Percentiles rank a stretch among this genome's conserved stretches.
Evolutionary conservation across 768 basidiomycete genomes (phyloP).

Genomic region (Coprinellus aureogranulatus): DNA sequence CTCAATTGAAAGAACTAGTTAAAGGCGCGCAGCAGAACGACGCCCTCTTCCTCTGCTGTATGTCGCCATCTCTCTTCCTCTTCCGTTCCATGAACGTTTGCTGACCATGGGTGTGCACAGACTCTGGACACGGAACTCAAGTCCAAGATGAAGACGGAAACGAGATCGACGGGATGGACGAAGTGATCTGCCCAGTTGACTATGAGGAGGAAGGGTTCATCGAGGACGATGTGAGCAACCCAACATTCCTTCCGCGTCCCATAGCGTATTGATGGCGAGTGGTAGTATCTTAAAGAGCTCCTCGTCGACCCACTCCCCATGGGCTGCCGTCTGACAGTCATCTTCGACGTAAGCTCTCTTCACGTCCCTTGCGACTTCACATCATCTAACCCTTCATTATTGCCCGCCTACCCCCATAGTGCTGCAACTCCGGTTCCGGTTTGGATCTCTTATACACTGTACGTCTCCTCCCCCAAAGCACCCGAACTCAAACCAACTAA

Average conservation of each 20-base stretch:
- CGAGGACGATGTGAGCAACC: constrained; percentile 74
- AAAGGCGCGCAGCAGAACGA: constrained; percentile 2
- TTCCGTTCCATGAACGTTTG: not conserved
- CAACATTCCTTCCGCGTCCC: too few species aligned
- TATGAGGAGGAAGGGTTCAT: constrained; percentile 67
- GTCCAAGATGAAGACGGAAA: not conserved
- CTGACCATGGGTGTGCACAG: not conserved
- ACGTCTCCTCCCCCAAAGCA: constrained; percentile 14
- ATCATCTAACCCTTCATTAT: too few species aligned
- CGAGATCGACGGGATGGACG: not conserved
- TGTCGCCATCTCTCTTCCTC: not conserved
- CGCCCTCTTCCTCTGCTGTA: not conserved
- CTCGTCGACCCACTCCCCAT: constrained; percentile 78
- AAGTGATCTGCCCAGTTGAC: constrained; percentile 29
- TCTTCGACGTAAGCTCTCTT: constrained; percentile 47
- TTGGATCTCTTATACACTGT: constrained; percentile 76
- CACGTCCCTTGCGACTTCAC: too few species aligned
- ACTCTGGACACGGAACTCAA: constrained; percentile 2
- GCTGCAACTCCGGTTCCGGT: constrained; percentile 84
- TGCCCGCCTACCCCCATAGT: constrained; percentile 29
- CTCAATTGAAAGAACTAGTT: not conserved
- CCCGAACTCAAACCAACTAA: not conserved
- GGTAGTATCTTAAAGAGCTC: constrained; percentile 59
- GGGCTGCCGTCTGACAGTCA: constrained; percentile 85
- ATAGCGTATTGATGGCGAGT: not conserved